Evolutionary conservation across 495 filamentous ascomycete genomes (phyloP).

Genomic region (Penicillium pancosmium): DNA sequence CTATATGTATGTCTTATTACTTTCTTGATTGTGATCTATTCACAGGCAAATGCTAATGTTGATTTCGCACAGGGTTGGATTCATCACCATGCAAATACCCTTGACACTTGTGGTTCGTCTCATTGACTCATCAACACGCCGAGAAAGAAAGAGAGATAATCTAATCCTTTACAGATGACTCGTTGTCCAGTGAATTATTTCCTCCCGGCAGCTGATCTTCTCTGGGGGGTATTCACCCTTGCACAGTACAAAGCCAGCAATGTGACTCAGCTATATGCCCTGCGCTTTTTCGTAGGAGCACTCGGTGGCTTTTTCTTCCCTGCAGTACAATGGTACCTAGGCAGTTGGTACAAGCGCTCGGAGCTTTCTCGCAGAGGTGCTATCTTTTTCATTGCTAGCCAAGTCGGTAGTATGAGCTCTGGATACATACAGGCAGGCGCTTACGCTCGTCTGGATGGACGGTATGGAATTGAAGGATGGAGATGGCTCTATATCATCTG

Average conservation of each 20-base stretch:
- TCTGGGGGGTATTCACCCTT: conserved; percentile 46
- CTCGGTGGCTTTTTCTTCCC: conserved; percentile 83
- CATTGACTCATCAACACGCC: background rate
- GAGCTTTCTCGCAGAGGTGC: conserved; percentile 43
- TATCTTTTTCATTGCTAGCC: conserved; percentile 45
- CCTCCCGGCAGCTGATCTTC: conserved; percentile 37
- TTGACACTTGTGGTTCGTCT: conserved; percentile 26
- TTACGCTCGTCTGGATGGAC: conserved; percentile 38
- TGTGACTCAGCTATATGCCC: conserved; percentile 39
- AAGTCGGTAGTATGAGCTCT: conserved; percentile 47
- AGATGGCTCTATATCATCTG: conserved; percentile 54
- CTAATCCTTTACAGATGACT: conserved; percentile 27
- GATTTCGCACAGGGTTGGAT: conserved; percentile 24
- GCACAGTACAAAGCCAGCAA: conserved; percentile 39
- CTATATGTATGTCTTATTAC: conserved; percentile 30
- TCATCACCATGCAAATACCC: conserved; percentile 31
- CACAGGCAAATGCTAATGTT: background rate
- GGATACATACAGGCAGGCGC: conserved; percentile 49
- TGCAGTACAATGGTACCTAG: conserved; percentile 32
- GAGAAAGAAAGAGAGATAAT: background rate
- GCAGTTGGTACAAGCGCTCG: conserved; percentile 36
- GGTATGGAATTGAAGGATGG: conserved; percentile 48
- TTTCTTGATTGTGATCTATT: background rate
- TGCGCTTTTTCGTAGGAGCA: conserved; percentile 86
- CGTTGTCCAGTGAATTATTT: conserved; percentile 34